Evolutionary conservation across 129 eudicot species (phyloP).

Genomic region (Chrysanthemum makinoi): DNA sequence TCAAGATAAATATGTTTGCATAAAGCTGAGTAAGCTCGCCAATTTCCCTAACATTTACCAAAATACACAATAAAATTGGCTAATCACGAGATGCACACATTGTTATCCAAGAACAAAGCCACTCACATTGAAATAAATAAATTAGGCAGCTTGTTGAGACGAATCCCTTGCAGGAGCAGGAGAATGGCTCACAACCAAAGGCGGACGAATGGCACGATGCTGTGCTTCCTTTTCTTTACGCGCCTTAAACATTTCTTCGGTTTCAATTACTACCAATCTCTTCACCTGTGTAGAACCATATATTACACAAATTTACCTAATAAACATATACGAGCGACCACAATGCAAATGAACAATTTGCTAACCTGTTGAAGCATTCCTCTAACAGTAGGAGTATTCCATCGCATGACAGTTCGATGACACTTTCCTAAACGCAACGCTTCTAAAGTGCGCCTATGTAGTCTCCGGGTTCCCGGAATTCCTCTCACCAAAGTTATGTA

Average conservation of each 20-base stretch:
- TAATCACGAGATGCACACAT: not conserved
- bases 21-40: not conserved
- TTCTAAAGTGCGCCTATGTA: conserved; percentile 83
- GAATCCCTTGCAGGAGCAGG: conserved; percentile 47
- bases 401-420: conserved; percentile 76
- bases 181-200: conserved; percentile 67
- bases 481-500: conserved; percentile 90
- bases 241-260: conserved; percentile 92
- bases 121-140: conserved; percentile 18
- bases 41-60: not conserved
- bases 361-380: conserved; percentile 97
- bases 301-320: conserved; percentile 1
- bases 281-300: conserved; percentile 49
- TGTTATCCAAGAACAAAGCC: not conserved
- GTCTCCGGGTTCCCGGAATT: conserved; percentile 83
- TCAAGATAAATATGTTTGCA: not conserved
- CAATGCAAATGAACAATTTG: conserved; percentile 4
- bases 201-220: conserved; percentile 74
- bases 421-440: conserved; percentile 78
- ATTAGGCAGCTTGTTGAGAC: conserved; percentile 36
- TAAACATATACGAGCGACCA: not conserved
- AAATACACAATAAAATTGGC: not conserved
- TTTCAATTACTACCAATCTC: conserved; percentile 84
- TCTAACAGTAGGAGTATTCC: conserved; percentile 89
- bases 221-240: conserved; percentile 61